Percentiles rank a stretch among this genome's conserved stretches.
phyloP scores from a whole-genome alignment of 2,329 filamentous ascomycete genomes.

The Penicillium sp. region DNA sequence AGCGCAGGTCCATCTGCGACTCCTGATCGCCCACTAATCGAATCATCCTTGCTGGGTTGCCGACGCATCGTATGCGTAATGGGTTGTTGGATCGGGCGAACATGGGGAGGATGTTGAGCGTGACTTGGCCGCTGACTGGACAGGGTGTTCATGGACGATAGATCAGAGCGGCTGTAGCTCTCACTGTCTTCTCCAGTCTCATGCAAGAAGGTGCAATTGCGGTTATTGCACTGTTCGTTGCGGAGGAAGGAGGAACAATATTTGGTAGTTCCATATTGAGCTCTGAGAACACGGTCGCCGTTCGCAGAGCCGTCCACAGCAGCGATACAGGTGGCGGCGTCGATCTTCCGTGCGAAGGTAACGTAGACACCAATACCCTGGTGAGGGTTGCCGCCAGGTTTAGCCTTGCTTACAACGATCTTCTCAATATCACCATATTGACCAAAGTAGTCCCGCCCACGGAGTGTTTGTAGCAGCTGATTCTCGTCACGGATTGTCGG shows the following conservation, averaged over 20 bases:
- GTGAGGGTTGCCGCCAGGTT: conserved; percentile 68
- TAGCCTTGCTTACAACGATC: conserved; percentile 96
- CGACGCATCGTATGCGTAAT: conserved; percentile 66
- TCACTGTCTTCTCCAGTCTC: conserved; percentile 98
- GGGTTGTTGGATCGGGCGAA: conserved; percentile 55
- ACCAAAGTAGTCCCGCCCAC: conserved; percentile 91
- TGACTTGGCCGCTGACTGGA: conserved; percentile 73
- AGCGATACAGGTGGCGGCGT: conserved; percentile 85
- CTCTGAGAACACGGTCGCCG: conserved; percentile 76
- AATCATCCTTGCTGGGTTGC: conserved; percentile 73
- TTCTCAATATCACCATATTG: conserved; percentile 99
- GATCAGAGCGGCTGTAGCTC: conserved; percentile 89
- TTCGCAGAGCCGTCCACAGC: conserved; percentile 93
- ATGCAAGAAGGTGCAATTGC: conserved; percentile 97
- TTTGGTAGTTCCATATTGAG: conserved; percentile 87
- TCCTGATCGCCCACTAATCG: conserved; percentile 57
- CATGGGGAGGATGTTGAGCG: conserved; percentile 46
- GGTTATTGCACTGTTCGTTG: conserved; percentile 91
- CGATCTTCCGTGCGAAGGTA: conserved; percentile 90
- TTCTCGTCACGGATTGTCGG: conserved; percentile 92
- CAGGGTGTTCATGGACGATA: conserved; percentile 91
- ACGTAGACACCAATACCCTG: conserved; percentile 96
- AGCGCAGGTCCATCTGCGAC: conserved; percentile 84
- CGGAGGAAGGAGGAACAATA: conserved; percentile 97
- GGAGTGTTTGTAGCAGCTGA: conserved; percentile 77